phyloP scores from a whole-genome alignment of 202 grass and related monocot genomes.

The Cymbopogon flexuosus region DNA sequence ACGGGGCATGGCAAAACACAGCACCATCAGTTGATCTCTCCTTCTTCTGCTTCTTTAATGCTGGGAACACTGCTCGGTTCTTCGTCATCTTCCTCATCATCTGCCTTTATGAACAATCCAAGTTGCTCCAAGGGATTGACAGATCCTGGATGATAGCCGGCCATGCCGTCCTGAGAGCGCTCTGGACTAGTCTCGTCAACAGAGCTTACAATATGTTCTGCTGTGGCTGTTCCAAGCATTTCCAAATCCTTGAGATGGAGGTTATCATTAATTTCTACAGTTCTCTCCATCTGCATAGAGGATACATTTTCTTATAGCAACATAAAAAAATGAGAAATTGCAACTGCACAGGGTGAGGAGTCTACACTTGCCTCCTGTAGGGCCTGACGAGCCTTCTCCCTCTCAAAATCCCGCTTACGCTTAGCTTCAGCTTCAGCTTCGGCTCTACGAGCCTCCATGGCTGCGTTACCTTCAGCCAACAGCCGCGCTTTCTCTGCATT shows the following conservation, averaged over 20 bases:
- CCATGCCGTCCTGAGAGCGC: slow-evolving; percentile 63
- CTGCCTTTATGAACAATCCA: slow-evolving; percentile 79
- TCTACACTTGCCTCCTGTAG: slow-evolving; percentile 64
- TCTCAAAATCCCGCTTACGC: slow-evolving; percentile 71
- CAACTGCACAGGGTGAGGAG: background rate
- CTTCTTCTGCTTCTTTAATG: slow-evolving; percentile 60
- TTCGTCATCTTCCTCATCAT: slow-evolving; percentile 86
- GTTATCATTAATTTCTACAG: slow-evolving; percentile 70
- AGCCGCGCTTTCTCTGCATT: slow-evolving; percentile 72
- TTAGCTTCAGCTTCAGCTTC: slow-evolving; percentile 83
- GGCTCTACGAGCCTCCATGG: slow-evolving; percentile 78
- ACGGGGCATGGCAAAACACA: background rate
- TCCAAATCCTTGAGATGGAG: slow-evolving; percentile 70
- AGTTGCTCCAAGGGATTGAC: slow-evolving; percentile 74
- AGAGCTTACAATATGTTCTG: slow-evolving; percentile 70
- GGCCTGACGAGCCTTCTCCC: slow-evolving; percentile 82
- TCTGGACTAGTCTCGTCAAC: slow-evolving; percentile 69
- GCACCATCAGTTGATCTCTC: slow-evolving; percentile 51
- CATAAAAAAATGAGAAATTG: background rate
- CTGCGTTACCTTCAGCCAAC: slow-evolving; percentile 89
- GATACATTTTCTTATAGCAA: background rate
- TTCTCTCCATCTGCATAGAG: slow-evolving; percentile 77
- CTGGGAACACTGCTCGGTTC: slow-evolving; percentile 35
- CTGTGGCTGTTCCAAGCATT: slow-evolving; percentile 55
- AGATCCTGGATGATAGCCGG: slow-evolving; percentile 45